Evolutionary conservation across 306 rosid species (phyloP).

Genomic region (Prunus mira): DNA sequence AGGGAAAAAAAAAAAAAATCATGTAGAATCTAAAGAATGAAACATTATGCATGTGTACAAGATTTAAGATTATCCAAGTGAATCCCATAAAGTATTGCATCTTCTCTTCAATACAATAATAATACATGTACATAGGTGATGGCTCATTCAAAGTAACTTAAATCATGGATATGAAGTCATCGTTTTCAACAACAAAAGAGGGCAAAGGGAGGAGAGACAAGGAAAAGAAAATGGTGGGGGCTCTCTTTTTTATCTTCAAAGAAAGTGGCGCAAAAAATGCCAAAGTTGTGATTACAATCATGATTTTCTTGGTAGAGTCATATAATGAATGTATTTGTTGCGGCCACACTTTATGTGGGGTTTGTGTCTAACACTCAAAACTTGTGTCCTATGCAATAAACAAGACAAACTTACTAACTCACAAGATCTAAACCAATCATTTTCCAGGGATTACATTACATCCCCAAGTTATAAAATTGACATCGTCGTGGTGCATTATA

Average conservation of each 20-base stretch:
- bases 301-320: slow-evolving; percentile 5
- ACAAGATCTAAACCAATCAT: not conserved
- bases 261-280: slow-evolving; percentile 10
- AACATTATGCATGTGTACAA: too few relatives aligned
- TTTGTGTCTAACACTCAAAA: not conserved
- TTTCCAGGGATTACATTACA: not conserved
- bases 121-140: too few relatives aligned
- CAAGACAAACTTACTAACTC: not conserved
- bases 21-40: too few relatives aligned
- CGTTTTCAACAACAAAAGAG: slow-evolving; percentile 13
- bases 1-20: too few relatives aligned
- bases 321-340: not conserved
- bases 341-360: slow-evolving; percentile 10
- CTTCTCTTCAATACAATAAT: too few relatives aligned
- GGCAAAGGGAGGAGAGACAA: not conserved
- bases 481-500: too few relatives aligned
- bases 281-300: slow-evolving; percentile 19
- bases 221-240: slow-evolving; percentile 15
- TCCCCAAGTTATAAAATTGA: too few relatives aligned
- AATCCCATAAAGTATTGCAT: too few relatives aligned
- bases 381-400: not conserved
- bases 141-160: not conserved
- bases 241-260: slow-evolving; percentile 5
- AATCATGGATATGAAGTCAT: not conserved
- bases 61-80: too few relatives aligned